A percentile compares a stretch with the other conserved stretches of the same genome.
Evolutionary conservation across 2,329 filamentous ascomycete genomes (phyloP).

Genomic region (Purpureocillium lavendulum): DNA sequence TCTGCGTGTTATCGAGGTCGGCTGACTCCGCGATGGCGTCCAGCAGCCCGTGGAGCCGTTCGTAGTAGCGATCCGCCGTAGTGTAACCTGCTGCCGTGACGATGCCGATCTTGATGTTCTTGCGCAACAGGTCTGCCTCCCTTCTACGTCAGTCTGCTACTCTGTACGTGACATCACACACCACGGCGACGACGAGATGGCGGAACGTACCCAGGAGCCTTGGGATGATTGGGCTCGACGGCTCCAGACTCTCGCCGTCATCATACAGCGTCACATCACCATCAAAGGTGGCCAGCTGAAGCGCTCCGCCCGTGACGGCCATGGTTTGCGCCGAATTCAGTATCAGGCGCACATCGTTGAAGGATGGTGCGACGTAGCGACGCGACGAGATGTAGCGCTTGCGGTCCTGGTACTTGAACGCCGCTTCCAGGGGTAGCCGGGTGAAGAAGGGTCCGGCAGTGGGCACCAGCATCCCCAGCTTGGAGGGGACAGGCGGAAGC

Average conservation of each 20-base stretch:
- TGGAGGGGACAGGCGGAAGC: conserved; percentile 50
- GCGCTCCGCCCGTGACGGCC: conserved; percentile 69
- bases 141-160: conserved; percentile 1
- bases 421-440: conserved; percentile 73
- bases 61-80: conserved; percentile 77
- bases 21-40: conserved; percentile 60
- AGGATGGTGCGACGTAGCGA: conserved; percentile 89
- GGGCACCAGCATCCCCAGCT: conserved; percentile 86
- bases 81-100: conserved; percentile 96
- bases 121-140: conserved; percentile 56
- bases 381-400: conserved; percentile 81
- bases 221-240: conserved; percentile 68
- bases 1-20: conserved; percentile 54
- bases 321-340: conserved; percentile 93
- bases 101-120: conserved; percentile 81
- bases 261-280: conserved; percentile 96
- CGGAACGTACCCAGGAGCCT: conserved; percentile 45
- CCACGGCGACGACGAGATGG: neutral
- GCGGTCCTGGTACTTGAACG: conserved; percentile 83
- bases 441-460: conserved; percentile 93
- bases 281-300: conserved; percentile 90
- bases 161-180: neutral
- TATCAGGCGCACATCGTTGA: conserved; percentile 90
- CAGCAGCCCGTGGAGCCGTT: conserved; percentile 76
- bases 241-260: conserved; percentile 71